Base-by-base conservation (phyloP, 148 eudicot genomes). In the Diospyros lotus region DNA sequence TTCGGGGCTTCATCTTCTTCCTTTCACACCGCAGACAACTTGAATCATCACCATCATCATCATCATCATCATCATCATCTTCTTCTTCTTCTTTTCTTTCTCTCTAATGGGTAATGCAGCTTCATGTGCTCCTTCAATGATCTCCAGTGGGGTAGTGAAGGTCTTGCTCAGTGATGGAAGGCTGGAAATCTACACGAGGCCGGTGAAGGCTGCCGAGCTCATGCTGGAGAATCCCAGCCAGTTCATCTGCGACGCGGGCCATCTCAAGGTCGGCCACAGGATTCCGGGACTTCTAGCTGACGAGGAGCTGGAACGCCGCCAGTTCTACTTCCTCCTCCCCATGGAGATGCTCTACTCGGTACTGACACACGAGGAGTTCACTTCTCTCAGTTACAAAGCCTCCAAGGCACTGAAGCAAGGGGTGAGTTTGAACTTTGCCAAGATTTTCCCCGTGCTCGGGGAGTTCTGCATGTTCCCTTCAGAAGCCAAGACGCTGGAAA, bases 161-260 rank as follows among this genome's bases (percentile, higher is more conserved):
- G 85, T 87, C 17, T 56, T 87, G 50, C 76, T 64, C 28, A 60
- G 68, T 48, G 86, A 83, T 11, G 90, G 90, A 18, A 87, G 54
- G 15, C n/a, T 85, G 5, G 73, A 73, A 38, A 58, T 80, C 51
- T 81, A 82, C 79, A 61, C 84, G 2, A 82, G 71, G 61, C 70
- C 84, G 1, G 55, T 82, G 3, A 81, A 75, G 67, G 93, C 84
- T 58, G 89, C 84, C 1, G 86, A 85, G 58, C 76, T 89, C 38
- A 89, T 89, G 93, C 73, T 87, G 1, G 87, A 83, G 18, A 80
- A 87, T 46, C 87, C 89, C 0, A 81, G 83, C 2, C 84, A 87
- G 1, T 89, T 89, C 44, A 78, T 89, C 0, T 89, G 90, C 63
- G 82, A 85, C 40, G 69, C 90, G 4, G 64, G 38, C 40, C 61